Percentiles rank a stretch among this genome's conserved stretches.
Evolutionary conservation across 495 filamentous ascomycete species (phyloP).

Genomic region (Apiosordaria backusii): DNA sequence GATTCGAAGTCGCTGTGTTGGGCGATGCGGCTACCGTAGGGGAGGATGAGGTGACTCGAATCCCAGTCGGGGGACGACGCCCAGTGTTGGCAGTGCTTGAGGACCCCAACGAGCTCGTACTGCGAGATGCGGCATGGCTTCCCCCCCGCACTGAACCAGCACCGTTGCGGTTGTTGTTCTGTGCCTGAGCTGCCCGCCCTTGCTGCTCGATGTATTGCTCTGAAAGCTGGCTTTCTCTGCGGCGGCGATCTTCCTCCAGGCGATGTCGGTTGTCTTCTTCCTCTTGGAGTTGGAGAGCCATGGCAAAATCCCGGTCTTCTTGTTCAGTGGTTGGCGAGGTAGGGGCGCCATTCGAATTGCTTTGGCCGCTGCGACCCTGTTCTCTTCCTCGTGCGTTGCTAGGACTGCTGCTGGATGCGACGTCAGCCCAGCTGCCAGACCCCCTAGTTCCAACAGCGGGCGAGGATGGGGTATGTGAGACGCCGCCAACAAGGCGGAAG

Average conservation of each 20-base stretch:
- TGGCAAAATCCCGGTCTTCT: conserved; percentile 73
- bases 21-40: conserved; percentile 16
- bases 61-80: background rate
- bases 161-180: conserved; percentile 12
- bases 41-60: background rate
- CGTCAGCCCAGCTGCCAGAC: conserved; percentile 7
- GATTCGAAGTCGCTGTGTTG: conserved; percentile 6
- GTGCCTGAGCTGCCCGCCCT: conserved; percentile 23
- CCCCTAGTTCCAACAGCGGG: conserved; percentile 14
- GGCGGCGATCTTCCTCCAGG: conserved; percentile 44
- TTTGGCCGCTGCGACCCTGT: conserved; percentile 34
- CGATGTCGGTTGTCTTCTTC: conserved; percentile 71
- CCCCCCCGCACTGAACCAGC: background rate
- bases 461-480: conserved; percentile 27
- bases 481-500: conserved; percentile 74
- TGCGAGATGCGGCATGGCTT: conserved; percentile 14
- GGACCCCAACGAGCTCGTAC: conserved; percentile 19
- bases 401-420: conserved; percentile 9
- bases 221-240: conserved; percentile 47
- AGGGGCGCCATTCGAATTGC: conserved; percentile 23
- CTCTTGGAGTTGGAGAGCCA: conserved; percentile 78
- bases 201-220: conserved; percentile 59
- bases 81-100: background rate
- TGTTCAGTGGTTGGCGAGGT: conserved; percentile 50
- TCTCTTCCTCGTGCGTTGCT: conserved; percentile 51